Conservation (phyloP, 1,284 basidiomycete species). For the Heliocybe sulcata region DNA sequence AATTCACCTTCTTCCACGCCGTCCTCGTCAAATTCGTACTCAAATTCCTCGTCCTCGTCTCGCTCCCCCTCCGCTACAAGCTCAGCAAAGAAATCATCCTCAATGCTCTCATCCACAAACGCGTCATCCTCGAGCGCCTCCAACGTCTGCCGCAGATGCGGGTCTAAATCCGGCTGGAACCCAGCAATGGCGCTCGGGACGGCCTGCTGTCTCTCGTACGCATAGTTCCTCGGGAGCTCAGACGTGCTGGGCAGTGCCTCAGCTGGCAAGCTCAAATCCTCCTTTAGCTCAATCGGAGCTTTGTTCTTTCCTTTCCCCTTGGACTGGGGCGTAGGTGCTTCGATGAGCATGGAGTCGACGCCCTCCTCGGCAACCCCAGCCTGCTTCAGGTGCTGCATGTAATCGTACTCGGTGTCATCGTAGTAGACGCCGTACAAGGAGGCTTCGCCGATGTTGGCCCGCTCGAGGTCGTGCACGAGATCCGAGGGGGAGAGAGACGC, state of each 20-base stretch:
- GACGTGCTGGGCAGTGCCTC: slow-evolving; percentile 66
- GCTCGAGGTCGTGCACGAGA: slow-evolving; percentile 36
- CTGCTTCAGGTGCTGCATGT: slow-evolving; percentile 92
- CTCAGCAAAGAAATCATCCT: slow-evolving; percentile 69
- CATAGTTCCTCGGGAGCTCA: slow-evolving; percentile 71
- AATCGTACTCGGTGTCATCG: slow-evolving; percentile 98
- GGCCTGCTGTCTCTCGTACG: slow-evolving; percentile 67
- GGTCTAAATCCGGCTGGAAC: slow-evolving; percentile 95
- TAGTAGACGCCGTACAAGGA: slow-evolving; percentile 89
- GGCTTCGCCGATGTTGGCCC: slow-evolving; percentile 76
- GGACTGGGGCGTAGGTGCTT: slow-evolving; percentile 46
- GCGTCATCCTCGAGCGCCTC: slow-evolving; percentile 97
- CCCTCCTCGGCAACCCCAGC: slow-evolving; percentile 72
- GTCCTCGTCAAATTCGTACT: slow-evolving; percentile 69
- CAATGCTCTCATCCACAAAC: slow-evolving; percentile 73
- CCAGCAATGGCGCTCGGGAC: slow-evolving; percentile 83
- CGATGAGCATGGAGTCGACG: slow-evolving; percentile 69
- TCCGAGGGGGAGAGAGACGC: slow-evolving; percentile 50
- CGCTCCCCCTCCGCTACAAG: slow-evolving; percentile 74
- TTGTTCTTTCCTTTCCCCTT: slow-evolving; percentile 30
- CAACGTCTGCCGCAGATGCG: slow-evolving; percentile 87
- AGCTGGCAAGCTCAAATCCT: slow-evolving; percentile 66
- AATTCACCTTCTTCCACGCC: slow-evolving; percentile 28
- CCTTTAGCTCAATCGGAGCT: slow-evolving; percentile 29
- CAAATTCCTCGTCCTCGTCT: slow-evolving; percentile 40